A percentile compares a stretch with the other conserved stretches of the same genome.
Conservation (phyloP, 2,329 filamentous ascomycete species). For the Beauveria scarabaeidicola region DNA sequence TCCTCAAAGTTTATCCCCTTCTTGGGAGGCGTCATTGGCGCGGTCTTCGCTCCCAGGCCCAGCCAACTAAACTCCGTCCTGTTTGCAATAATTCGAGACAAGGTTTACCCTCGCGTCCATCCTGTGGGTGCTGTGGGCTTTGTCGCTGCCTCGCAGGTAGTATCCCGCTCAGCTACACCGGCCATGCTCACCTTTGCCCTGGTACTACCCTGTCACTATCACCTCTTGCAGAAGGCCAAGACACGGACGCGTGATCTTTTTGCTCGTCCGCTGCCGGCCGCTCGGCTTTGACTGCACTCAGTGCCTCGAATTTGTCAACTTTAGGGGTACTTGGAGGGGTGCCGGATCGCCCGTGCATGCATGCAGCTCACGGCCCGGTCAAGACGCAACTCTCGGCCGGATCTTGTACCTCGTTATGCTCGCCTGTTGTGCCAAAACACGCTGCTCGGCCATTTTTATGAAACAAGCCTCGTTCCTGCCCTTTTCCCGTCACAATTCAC, state of each 20-base stretch:
- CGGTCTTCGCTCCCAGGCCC: not conserved
- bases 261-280: not conserved
- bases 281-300: not conserved
- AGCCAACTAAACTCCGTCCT: not conserved
- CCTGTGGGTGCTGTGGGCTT: not conserved
- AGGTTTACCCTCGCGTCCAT: slow-evolving; percentile 3
- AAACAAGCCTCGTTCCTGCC: slow-evolving; percentile 1
- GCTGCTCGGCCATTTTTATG: not conserved
- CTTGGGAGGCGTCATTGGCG: not conserved
- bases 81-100: not conserved
- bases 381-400: slow-evolving; percentile 5
- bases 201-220: not conserved
- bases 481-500: not conserved
- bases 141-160: not conserved
- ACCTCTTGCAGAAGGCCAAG: not conserved
- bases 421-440: not conserved
- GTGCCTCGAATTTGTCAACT: not conserved
- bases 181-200: not conserved
- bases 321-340: not conserved
- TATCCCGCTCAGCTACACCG: slow-evolving; percentile 6
- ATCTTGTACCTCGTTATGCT: not conserved
- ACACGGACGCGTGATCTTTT: not conserved
- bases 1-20: not conserved
- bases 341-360: slow-evolving; percentile 6
- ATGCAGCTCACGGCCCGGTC: not conserved